Evolutionary conservation across 805 yeast species (phyloP).

Genomic region (Diddensiella santjacobensis): DNA sequence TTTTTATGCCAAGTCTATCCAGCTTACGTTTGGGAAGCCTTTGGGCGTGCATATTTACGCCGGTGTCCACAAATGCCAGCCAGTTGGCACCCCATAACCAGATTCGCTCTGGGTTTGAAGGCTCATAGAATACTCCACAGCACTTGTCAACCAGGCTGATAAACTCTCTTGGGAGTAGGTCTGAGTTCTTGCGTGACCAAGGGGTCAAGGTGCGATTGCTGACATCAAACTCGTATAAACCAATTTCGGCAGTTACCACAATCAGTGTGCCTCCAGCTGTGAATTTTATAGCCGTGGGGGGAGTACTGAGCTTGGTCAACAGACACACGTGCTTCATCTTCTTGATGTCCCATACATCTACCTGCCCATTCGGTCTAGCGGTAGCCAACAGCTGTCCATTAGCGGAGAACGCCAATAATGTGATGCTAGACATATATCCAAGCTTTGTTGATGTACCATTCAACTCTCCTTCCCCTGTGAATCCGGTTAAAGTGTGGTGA

Average conservation of each 20-base stretch:
- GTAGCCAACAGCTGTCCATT: conserved; percentile 49
- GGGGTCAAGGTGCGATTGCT: conserved; percentile 42
- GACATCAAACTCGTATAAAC: conserved; percentile 63
- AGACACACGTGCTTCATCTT: conserved; percentile 31
- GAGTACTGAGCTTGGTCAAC: conserved; percentile 56
- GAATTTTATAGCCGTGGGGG: conserved; percentile 61
- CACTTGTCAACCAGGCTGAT: conserved; percentile 59
- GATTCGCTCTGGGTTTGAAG: conserved; percentile 40
- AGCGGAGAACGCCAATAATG: conserved; percentile 47
- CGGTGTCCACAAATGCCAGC: conserved; percentile 70
- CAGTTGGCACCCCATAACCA: conserved; percentile 91
- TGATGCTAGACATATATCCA: conserved; percentile 49
- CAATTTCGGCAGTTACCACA: conserved; percentile 70
- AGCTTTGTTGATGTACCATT: conserved; percentile 29
- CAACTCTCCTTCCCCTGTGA: conserved; percentile 12
- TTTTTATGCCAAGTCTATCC: conserved; percentile 41
- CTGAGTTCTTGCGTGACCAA: conserved; percentile 81
- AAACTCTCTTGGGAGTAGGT: conserved; percentile 65
- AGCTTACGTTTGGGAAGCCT: conserved; percentile 40
- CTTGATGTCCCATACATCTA: conserved; percentile 46
- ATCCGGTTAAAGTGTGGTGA: conserved; percentile 9
- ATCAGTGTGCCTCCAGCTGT: conserved; percentile 50
- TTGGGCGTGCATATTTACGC: conserved; percentile 49
- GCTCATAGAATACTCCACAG: conserved; percentile 61
- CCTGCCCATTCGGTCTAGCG: conserved; percentile 60